A percentile compares a stretch with the other conserved stretches of the same genome.
Conservation (phyloP, 1,284 basidiomycete species). For the Leccinum colubrinum region DNA sequence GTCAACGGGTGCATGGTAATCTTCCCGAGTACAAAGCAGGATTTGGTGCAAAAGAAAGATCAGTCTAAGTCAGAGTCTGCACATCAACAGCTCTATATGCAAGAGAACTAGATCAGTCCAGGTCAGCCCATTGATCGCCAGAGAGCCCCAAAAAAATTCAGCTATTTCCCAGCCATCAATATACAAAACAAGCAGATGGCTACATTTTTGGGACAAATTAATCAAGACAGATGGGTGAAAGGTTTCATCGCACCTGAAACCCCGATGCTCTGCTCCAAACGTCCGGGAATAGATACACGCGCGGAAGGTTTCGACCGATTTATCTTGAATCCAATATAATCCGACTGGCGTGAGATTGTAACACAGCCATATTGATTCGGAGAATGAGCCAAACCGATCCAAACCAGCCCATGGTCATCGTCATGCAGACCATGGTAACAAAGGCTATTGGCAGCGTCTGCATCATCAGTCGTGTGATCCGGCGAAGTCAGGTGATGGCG, state of each 20-base stretch:
- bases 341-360: not conserved
- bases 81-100: not conserved
- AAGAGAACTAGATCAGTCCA: not conserved
- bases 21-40: not conserved
- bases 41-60: not conserved
- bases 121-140: not conserved
- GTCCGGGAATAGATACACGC: not conserved
- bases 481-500: slow-evolving; percentile 12
- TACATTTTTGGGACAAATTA: not conserved
- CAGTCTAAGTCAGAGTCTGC: not conserved
- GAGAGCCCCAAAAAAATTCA: not conserved
- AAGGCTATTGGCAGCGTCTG: not conserved
- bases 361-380: slow-evolving; percentile 5
- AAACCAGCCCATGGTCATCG: not conserved
- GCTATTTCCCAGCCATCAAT: not conserved
- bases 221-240: not conserved
- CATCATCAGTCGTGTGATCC: not conserved
- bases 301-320: not conserved
- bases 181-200: not conserved
- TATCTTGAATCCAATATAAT: not conserved
- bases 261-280: not conserved
- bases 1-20: not conserved
- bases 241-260: not conserved
- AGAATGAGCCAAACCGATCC: slow-evolving; percentile 8
- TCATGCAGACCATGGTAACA: not conserved